Percentiles rank a stretch among this genome's conserved stretches.
These are phyloP conservation scores for Rhodotorula sp. DNA, from an alignment of 1,284 basidiomycete species.

Conservation along the genomic window DNA sequence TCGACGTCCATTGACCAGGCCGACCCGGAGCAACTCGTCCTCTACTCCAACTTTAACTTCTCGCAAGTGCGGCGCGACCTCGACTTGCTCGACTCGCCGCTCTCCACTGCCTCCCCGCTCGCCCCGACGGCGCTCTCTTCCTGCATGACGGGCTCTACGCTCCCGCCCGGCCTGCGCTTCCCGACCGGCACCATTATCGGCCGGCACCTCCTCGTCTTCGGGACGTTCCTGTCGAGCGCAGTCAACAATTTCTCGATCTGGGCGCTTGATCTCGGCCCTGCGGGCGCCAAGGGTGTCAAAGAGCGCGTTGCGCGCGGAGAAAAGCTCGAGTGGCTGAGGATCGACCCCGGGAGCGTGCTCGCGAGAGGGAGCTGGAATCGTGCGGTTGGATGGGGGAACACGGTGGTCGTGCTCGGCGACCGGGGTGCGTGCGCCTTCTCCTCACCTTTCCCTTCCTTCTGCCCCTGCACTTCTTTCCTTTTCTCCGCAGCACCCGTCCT, in stretches of 20 bases:
- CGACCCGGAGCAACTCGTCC: slow-evolving; percentile 54
- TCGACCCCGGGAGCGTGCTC: slow-evolving; percentile 39
- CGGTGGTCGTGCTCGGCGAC: slow-evolving; percentile 86
- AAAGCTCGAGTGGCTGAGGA: slow-evolving; percentile 31
- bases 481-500: too few relatives aligned
- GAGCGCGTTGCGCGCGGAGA: slow-evolving; percentile 14
- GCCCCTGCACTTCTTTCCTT: too few relatives aligned
- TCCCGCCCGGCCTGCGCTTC: slow-evolving; percentile 89
- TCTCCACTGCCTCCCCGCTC: slow-evolving; percentile 56
- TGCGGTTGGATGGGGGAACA: slow-evolving; percentile 59
- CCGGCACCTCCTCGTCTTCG: slow-evolving; percentile 64
- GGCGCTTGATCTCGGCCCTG: slow-evolving; percentile 42
- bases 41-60: slow-evolving; percentile 85
- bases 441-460: neutral
- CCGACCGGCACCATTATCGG: slow-evolving; percentile 88
- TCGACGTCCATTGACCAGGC: slow-evolving; percentile 44
- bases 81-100: slow-evolving; percentile 76
- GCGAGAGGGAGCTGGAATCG: slow-evolving; percentile 46
- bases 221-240: slow-evolving; percentile 45
- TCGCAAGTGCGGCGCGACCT: slow-evolving; percentile 77
- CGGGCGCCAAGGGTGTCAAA: slow-evolving; percentile 18
- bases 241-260: slow-evolving; percentile 58
- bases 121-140: slow-evolving; percentile 71
- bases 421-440: slow-evolving; percentile 47
- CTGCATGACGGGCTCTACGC: slow-evolving; percentile 66